Evolutionary conservation across 768 basidiomycete genomes (phyloP).

Genomic region (Leccinum fibrillosum): DNA sequence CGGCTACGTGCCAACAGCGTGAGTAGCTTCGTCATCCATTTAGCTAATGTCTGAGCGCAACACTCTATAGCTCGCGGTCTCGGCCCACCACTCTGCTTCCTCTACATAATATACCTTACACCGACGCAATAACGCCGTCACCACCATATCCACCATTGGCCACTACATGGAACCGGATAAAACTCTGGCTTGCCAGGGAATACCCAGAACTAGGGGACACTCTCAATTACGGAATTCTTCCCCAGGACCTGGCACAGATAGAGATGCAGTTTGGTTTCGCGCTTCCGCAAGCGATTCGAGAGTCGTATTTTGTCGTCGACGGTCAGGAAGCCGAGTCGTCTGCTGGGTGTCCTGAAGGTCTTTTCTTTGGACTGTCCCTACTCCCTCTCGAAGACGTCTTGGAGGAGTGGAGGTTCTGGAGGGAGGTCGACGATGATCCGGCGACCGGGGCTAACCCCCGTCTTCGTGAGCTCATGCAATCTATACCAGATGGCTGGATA

Average conservation of each 20-base stretch:
- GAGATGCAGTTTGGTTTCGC: slow-evolving; percentile 83
- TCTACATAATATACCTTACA: slow-evolving; percentile 53
- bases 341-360: slow-evolving; percentile 83
- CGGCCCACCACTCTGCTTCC: slow-evolving; percentile 62
- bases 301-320: slow-evolving; percentile 84
- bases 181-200: slow-evolving; percentile 75
- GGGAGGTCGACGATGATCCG: slow-evolving; percentile 89
- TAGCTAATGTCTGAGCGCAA: slow-evolving; percentile 2
- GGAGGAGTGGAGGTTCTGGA: slow-evolving; percentile 96
- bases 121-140: slow-evolving; percentile 36
- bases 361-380: slow-evolving; percentile 94
- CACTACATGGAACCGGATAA: slow-evolving; percentile 81
- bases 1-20: slow-evolving; percentile 61
- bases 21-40: slow-evolving; percentile 12
- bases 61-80: slow-evolving; percentile 35
- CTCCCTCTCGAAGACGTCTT: slow-evolving; percentile 90
- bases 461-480: slow-evolving; percentile 76
- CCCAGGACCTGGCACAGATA: slow-evolving; percentile 73
- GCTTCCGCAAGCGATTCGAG: slow-evolving; percentile 84
- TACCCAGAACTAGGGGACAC: slow-evolving; percentile 96
- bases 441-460: slow-evolving; percentile 74
- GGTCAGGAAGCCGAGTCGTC: slow-evolving; percentile 93
- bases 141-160: slow-evolving; percentile 72
- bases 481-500: slow-evolving; percentile 88
- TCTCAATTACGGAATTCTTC: slow-evolving; percentile 86